Percentiles rank a stretch among this genome's conserved stretches.
Evolutionary conservation across 768 basidiomycete genomes (phyloP).

Genomic region (Psilocybe sp.): DNA sequence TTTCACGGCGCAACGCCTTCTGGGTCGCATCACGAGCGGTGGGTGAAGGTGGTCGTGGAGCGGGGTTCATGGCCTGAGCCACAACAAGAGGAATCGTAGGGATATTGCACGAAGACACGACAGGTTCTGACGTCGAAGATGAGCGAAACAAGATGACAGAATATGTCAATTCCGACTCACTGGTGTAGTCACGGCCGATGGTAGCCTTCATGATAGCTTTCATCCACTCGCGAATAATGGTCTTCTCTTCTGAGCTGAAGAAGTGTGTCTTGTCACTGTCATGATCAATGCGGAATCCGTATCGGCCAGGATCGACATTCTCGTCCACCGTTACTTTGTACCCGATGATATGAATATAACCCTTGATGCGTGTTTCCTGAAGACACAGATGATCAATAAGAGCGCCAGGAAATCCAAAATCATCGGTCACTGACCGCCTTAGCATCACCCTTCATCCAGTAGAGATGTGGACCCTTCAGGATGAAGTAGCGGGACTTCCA

Average conservation of each 20-base stretch:
- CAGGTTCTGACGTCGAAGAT: conserved; percentile 58
- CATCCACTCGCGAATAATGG: conserved; percentile 94
- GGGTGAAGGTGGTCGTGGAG: conserved; percentile 92
- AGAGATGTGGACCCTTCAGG: conserved; percentile 88
- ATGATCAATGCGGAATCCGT: conserved; percentile 93
- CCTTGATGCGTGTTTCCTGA: conserved; percentile 93
- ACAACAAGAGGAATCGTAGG: conserved; percentile 93
- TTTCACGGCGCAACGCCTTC: conserved; percentile 79
- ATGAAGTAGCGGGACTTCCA: conserved; percentile 95
- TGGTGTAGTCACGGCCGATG: conserved; percentile 88
- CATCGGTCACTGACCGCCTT: conserved; percentile 43
- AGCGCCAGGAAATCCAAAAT: background rate
- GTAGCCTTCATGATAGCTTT: conserved; percentile 99
- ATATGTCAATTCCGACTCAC: conserved; percentile 40
- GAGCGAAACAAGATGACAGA: background rate
- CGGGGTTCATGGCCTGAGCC: conserved; percentile 95
- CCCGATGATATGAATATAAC: conserved; percentile 88
- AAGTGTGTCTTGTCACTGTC: conserved; percentile 82
- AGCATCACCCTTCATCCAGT: conserved; percentile 77
- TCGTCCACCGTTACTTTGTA: conserved; percentile 94
- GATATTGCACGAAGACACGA: conserved; percentile 94
- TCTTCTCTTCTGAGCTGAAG: conserved; percentile 90
- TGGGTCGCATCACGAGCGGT: conserved; percentile 85
- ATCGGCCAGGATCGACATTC: conserved; percentile 86
- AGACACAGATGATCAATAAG: background rate